Evolutionary conservation across 495 filamentous ascomycete genomes (phyloP).

Genomic region (Thermothielavioides terrestris): DNA sequence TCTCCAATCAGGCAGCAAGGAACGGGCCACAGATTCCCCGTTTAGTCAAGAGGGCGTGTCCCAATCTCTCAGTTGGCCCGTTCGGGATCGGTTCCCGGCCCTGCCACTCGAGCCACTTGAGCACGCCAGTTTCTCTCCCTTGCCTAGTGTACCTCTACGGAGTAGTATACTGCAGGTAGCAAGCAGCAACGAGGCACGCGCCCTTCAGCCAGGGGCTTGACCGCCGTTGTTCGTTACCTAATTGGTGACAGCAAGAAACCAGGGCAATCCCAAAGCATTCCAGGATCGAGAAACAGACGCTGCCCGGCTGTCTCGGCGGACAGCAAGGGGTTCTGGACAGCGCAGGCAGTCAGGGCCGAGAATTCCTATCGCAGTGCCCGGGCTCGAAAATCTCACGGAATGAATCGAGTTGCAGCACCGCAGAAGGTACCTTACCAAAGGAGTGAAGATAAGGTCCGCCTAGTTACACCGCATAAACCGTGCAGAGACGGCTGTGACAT

Average conservation of each 20-base stretch:
- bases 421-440: neutral
- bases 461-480: too few species aligned
- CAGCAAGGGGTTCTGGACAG: neutral
- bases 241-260: neutral
- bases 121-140: neutral
- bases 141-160: too few species aligned
- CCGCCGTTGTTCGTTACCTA: constrained; percentile 11
- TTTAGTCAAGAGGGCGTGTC: constrained; percentile 14
- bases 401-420: too few species aligned
- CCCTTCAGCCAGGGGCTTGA: constrained; percentile 1
- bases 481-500: neutral
- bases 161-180: too few species aligned
- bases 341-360: too few species aligned
- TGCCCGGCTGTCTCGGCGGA: constrained; percentile 7
- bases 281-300: neutral
- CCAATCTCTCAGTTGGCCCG: constrained; percentile 12
- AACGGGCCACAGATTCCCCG: constrained; percentile 5
- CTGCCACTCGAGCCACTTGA: neutral
- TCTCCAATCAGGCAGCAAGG: constrained; percentile 7
- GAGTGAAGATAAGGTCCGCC: neutral
- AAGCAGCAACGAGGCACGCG: constrained; percentile 4
- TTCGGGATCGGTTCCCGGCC: constrained; percentile 11
- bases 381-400: too few species aligned
- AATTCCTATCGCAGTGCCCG: too few species aligned
- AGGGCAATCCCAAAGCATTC: neutral